Base-by-base conservation (phyloP, 768 basidiomycete species). In the Serendipita sp. region DNA sequence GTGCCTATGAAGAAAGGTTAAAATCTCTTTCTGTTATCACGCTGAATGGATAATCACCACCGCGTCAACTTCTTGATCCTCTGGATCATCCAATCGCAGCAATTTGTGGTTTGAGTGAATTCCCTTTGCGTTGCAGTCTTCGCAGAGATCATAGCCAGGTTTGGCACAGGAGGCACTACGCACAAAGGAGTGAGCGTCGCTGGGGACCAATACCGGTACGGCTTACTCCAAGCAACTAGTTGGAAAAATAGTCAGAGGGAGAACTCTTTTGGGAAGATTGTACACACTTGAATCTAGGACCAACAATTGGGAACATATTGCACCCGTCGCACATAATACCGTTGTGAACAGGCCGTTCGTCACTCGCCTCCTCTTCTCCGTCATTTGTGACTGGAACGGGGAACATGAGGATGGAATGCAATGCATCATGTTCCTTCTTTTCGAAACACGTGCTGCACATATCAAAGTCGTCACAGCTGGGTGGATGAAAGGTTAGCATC, bases 181-280 rank as follows among this genome's bases (percentile, higher is more conserved):
- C n/a, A n/a, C 17, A n/a, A 28, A 28, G 28, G 20, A 11, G 31
- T 58, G 17, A 58, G 53, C 31, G 28, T n/a, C n/a, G 22, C 20
- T 11, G 11, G 11, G 3, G 11, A 13, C 11, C 53, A 13, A 22
- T 7, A 24, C 9, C 11, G 9, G 9, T 24, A n/a, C 4, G 31
- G 30, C 53, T 31, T 58, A 58, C 53, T 58, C 24, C 24, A 58
- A 11, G 53, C 53, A 58, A 9, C 53, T 58, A n/a, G 17, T 48
- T 48, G 9, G n/a, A 9, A 3, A 58, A 17, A 31, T 58, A 24
- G 11, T 58, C 24, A 58, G 26, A 17, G 11, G 53, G 53, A 11
- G 20, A 50, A 28, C 45, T 22, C 45, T 7, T 50, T n/a, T 50
- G 5, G 20, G 45, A 11, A 28, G 45, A 58, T n/a, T 13, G 17